phyloP scores from a whole-genome alignment of 2,329 filamentous ascomycete species.

The Mycosphaerella arachidis region DNA sequence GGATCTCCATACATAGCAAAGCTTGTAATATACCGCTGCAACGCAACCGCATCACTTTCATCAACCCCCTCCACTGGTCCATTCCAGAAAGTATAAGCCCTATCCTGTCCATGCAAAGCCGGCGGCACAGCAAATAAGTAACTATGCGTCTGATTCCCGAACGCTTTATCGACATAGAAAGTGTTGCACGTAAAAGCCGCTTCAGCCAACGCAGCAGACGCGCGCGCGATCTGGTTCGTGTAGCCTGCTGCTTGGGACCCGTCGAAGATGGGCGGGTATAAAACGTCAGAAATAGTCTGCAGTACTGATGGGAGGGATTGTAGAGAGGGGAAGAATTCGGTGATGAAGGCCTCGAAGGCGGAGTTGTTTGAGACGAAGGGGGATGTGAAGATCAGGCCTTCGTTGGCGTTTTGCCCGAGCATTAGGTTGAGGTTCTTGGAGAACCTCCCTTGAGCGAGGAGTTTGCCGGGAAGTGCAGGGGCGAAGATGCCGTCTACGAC shows the following conservation, averaged over 20 bases:
- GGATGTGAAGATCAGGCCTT: constrained; percentile 19
- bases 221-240: constrained; percentile 41
- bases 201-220: constrained; percentile 42
- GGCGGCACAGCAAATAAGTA: constrained; percentile 52
- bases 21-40: constrained; percentile 43
- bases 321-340: not conserved
- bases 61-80: constrained; percentile 34
- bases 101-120: constrained; percentile 50
- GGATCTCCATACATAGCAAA: constrained; percentile 39
- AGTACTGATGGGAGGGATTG: not conserved
- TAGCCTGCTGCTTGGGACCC: constrained; percentile 44
- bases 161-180: constrained; percentile 47
- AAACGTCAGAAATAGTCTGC: constrained; percentile 20
- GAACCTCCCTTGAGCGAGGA: constrained; percentile 43
- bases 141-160: constrained; percentile 44
- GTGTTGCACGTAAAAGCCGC: constrained; percentile 47
- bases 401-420: constrained; percentile 41
- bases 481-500: constrained; percentile 48
- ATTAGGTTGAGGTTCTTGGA: constrained; percentile 44
- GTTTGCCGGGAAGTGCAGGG: constrained; percentile 42
- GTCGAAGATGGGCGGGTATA: constrained; percentile 49
- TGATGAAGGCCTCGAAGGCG: not conserved
- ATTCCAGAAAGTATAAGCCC: constrained; percentile 51
- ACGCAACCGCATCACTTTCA: not conserved
- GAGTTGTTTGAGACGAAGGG: not conserved